Evolutionary conservation across 805 yeast species (phyloP).

Genomic region (Ogataea methylovora): DNA sequence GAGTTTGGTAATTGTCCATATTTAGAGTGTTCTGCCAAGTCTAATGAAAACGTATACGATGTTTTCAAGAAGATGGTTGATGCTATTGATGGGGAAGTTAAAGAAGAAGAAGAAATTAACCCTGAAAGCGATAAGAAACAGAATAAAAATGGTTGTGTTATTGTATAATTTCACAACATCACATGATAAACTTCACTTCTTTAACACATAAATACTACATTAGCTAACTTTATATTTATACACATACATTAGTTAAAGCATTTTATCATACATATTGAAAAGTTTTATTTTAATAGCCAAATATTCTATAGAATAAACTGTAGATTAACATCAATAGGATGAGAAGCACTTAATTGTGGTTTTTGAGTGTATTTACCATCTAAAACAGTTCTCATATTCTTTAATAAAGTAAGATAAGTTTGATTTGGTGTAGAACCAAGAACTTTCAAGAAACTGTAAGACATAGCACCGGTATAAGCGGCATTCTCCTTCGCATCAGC

Average conservation of each 20-base stretch:
- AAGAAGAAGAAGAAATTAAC: not conserved
- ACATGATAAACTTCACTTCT: too few relatives aligned
- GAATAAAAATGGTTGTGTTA: too few relatives aligned
- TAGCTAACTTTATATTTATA: not conserved
- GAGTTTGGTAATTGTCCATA: slow-evolving; percentile 35
- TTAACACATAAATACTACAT: too few relatives aligned
- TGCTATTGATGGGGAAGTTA: slow-evolving; percentile 41
- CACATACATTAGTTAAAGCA: not conserved
- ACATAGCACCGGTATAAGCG: slow-evolving; percentile 67
- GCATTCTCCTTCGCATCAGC: slow-evolving; percentile 71
- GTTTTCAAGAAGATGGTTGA: slow-evolving; percentile 55
- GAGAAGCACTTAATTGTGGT: slow-evolving; percentile 58
- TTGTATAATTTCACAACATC: too few relatives aligned
- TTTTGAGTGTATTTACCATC: slow-evolving; percentile 55
- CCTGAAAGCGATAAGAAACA: not conserved
- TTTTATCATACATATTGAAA: not conserved
- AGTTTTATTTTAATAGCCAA: not conserved
- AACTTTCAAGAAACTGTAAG: slow-evolving; percentile 59
- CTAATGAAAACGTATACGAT: slow-evolving; percentile 34
- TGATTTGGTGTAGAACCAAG: slow-evolving; percentile 49
- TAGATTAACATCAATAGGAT: slow-evolving; percentile 45
- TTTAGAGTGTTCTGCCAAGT: slow-evolving; percentile 42
- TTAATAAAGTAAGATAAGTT: slow-evolving; percentile 51
- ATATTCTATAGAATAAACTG: slow-evolving; percentile 1
- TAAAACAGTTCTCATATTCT: slow-evolving; percentile 54